A percentile compares a stretch with the other conserved stretches of the same genome.
phyloP scores from a whole-genome alignment of 345 rosid species.

The Eutrema heterophyllum region DNA sequence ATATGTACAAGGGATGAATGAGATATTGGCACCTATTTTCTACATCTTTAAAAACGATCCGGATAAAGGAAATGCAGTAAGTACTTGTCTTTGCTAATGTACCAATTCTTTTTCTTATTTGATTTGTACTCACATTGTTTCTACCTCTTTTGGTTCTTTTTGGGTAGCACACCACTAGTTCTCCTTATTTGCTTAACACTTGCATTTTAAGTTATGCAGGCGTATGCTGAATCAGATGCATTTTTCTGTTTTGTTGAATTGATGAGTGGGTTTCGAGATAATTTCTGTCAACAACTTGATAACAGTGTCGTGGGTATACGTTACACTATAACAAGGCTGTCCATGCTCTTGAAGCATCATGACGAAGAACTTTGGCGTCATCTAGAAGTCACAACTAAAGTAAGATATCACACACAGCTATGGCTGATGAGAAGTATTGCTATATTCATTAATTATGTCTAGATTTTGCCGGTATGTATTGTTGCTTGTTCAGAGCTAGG shows the following conservation, averaged over 20 bases:
- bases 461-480: neutral
- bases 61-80: conserved; percentile 71
- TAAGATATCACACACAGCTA: conserved; percentile 30
- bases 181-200: conserved; percentile 28
- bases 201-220: conserved; percentile 52
- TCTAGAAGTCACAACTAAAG: conserved; percentile 91
- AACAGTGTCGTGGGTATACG: conserved; percentile 97
- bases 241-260: conserved; percentile 95
- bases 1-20: conserved; percentile 99
- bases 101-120: conserved; percentile 9
- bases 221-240: conserved; percentile 81
- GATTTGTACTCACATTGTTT: conserved; percentile 17
- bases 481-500: neutral
- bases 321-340: conserved; percentile 71
- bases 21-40: conserved; percentile 82
- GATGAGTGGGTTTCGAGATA: conserved; percentile 93
- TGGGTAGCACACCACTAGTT: neutral
- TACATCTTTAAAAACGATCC: conserved; percentile 84
- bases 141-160: neutral
- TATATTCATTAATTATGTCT: neutral
- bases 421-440: neutral
- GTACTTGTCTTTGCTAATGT: conserved; percentile 17
- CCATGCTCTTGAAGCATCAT: conserved; percentile 78
- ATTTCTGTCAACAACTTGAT: conserved; percentile 97
- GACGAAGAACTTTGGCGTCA: conserved; percentile 99